Evolutionary conservation across 148 eudicot species (phyloP).

Genomic region (Fagopyrum tataricum): DNA sequence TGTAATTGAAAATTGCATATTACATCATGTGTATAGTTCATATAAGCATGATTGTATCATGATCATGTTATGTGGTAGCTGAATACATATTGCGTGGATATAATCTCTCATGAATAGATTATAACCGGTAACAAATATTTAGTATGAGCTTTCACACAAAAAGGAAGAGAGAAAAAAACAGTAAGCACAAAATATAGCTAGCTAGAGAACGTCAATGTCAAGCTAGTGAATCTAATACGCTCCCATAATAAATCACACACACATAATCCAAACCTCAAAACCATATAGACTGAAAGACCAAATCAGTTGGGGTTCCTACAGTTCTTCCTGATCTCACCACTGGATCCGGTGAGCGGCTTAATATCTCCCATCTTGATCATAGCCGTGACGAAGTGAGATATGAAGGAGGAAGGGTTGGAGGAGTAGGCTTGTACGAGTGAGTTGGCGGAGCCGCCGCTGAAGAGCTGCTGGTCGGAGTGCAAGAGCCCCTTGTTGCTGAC

Average conservation of each 20-base stretch:
- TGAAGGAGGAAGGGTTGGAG: slow-evolving; percentile 18
- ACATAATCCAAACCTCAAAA: neutral
- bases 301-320: slow-evolving; percentile 36
- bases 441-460: slow-evolving; percentile 48
- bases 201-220: neutral
- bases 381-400: slow-evolving; percentile 34
- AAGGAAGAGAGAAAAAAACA: neutral
- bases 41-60: no score
- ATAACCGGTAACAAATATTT: neutral
- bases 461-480: slow-evolving; percentile 52
- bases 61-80: no score
- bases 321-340: slow-evolving; percentile 57
- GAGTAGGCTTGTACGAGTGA: slow-evolving; percentile 28
- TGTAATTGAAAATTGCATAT: no score
- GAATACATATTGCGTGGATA: no score
- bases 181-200: neutral
- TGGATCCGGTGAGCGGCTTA: slow-evolving; percentile 52
- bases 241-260: neutral
- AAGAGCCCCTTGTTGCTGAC: slow-evolving; percentile 33
- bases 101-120: no score
- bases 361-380: slow-evolving; percentile 65
- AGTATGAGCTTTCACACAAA: neutral
- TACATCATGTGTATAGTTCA: no score
- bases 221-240: no score
- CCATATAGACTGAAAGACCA: neutral